Base-by-base conservation (phyloP, 1,284 basidiomycete genomes). In the Stereum hirsutum region DNA sequence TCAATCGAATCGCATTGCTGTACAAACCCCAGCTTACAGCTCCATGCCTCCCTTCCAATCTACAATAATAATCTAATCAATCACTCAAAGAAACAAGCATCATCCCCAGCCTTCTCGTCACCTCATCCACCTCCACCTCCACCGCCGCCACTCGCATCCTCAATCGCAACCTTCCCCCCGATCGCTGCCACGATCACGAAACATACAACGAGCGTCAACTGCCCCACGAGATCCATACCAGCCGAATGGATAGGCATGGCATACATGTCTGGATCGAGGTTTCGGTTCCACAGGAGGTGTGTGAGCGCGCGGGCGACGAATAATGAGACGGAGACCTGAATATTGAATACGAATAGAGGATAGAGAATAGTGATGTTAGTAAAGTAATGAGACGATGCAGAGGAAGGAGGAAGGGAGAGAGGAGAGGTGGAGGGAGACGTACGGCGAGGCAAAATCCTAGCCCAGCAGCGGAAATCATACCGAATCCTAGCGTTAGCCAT, bases 231-330 rank as follows among this genome's bases (percentile, higher is more conserved):
- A 60, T 99, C 95, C 64, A 97, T 83, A 28, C 91, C 59, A 0
- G 91, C 87, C 1, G 89, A 91, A 51, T 96, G 89, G 30, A 95
- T 78, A 2, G 95, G 95, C 15, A 98, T 67, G 2, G 91, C 91
- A 60, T 97, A 96, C 62, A 88, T 86, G 61, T 96, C 93, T 10
- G 95, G 95, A 59, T 98, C 95, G 38, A 85, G 74, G 30, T 81
- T 72, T 46, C 71, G 76, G 19, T 74, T 75, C 93, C 93, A 97
- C 31, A 97, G 74, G 56, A 81, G 78, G 35, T 81, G 65, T 0
- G 92, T 94, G 26, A 95, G 68, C 8, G 61, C 55, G 41, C 76
- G 78, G 0, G 88, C 88, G 20, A 88, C 59, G 25, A 72, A 33
- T 5, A 97, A 70, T 1, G 90, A 90, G 47, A 81, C 65, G 5